Evolutionary conservation across 78 protist genomes (phyloP).

Genomic region (Polysphondylium violaceum): DNA sequence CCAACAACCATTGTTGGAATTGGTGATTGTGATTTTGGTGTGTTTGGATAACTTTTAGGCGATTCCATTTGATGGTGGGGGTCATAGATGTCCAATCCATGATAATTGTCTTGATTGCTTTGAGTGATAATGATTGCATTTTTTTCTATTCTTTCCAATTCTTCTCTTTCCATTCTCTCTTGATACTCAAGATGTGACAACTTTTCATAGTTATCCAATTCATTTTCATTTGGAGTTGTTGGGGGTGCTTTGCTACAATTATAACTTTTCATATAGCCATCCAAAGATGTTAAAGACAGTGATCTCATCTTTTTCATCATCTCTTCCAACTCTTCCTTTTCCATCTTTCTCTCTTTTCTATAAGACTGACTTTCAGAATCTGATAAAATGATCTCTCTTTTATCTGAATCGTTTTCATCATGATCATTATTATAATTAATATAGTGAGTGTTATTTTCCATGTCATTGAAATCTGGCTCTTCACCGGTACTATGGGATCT

Average conservation of each 20-base stretch:
- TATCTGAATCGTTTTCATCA: background rate
- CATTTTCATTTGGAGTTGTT: slow-evolving; percentile 2
- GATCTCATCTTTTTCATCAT: slow-evolving; percentile 18
- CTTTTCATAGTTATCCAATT: background rate
- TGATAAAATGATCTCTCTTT: background rate
- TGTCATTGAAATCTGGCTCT: background rate
- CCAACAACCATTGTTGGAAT: background rate
- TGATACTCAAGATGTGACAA: slow-evolving; percentile 34
- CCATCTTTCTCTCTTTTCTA: background rate
- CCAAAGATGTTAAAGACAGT: background rate
- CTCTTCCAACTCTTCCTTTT: slow-evolving; percentile 21
- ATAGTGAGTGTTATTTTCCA: background rate
- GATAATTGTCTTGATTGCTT: background rate
- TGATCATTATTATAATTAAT: background rate
- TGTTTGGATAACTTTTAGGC: background rate
- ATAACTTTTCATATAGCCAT: background rate
- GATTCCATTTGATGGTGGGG: background rate
- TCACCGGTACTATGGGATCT: background rate
- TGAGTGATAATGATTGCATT: background rate
- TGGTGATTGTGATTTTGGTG: background rate
- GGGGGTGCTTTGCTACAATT: background rate
- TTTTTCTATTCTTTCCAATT: slow-evolving; percentile 20
- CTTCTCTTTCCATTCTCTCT: slow-evolving; percentile 32
- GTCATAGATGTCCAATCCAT: background rate
- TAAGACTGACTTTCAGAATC: background rate